Percentiles rank a stretch among this genome's conserved stretches.
Conservation (phyloP, 768 basidiomycete species). For the Phlegmacium glaucopus region DNA sequence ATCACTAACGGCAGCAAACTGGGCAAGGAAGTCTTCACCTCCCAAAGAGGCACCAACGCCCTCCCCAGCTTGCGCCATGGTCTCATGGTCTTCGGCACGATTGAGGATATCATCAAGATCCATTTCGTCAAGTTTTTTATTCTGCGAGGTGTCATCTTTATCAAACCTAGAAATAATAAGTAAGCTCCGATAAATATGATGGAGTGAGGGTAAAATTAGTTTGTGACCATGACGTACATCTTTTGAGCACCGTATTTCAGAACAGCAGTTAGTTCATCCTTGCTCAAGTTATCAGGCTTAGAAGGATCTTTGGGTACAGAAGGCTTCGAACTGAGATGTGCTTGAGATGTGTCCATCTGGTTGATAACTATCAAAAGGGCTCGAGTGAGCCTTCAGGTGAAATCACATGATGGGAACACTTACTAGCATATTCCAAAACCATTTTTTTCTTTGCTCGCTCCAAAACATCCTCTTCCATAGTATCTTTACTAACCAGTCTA, state of each 20-base stretch:
- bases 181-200: not conserved
- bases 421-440: slow-evolving; percentile 99
- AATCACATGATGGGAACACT: slow-evolving; percentile 32
- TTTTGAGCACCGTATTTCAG: slow-evolving; percentile 99
- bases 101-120: slow-evolving; percentile 98
- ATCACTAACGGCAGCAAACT: slow-evolving; percentile 95
- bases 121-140: slow-evolving; percentile 97
- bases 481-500: slow-evolving; percentile 97
- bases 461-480: slow-evolving; percentile 98
- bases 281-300: slow-evolving; percentile 84
- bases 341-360: slow-evolving; percentile 99
- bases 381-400: slow-evolving; percentile 5
- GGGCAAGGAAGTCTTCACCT: slow-evolving; percentile 93
- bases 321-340: slow-evolving; percentile 84
- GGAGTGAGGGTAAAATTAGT: too few relatives aligned
- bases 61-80: slow-evolving; percentile 68
- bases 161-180: slow-evolving; percentile 66
- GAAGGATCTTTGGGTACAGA: slow-evolving; percentile 55
- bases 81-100: slow-evolving; percentile 96
- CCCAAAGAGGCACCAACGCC: slow-evolving; percentile 88
- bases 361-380: slow-evolving; percentile 75
- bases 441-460: slow-evolving; percentile 99
- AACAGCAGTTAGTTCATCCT: slow-evolving; percentile 95
- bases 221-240: slow-evolving; percentile 74
- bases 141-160: slow-evolving; percentile 91